Percentiles rank a stretch among this genome's conserved stretches.
Conservation (phyloP, 2,329 filamentous ascomycete species). For the Alternaria solani region DNA sequence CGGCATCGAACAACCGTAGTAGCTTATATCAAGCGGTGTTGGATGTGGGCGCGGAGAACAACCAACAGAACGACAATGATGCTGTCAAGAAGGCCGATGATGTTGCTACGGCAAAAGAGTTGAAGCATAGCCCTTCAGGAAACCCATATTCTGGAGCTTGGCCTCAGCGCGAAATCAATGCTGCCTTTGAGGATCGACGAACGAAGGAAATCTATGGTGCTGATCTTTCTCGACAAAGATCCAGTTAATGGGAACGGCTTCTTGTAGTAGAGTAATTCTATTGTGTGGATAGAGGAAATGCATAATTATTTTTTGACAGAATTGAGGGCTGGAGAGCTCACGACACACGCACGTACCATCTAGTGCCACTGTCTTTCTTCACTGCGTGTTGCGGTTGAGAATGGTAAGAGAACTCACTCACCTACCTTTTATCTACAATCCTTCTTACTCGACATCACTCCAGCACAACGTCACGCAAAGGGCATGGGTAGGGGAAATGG, state of each 20-base stretch:
- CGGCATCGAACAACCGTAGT: neutral
- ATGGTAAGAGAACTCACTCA: neutral
- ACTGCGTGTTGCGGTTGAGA: neutral
- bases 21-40: conserved; percentile 7
- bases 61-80: neutral
- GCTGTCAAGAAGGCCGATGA: neutral
- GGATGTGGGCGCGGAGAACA: neutral
- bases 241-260: neutral
- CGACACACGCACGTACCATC: too few species aligned
- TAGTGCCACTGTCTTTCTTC: neutral
- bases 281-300: neutral
- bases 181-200: neutral
- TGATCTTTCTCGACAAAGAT: neutral
- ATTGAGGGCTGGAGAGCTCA: neutral
- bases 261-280: neutral
- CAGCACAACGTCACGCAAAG: conserved; percentile 16
- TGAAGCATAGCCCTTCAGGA: neutral
- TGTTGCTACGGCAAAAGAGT: neutral
- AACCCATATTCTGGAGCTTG: conserved; percentile 3
- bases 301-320: neutral
- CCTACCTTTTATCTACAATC: neutral
- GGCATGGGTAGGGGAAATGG: conserved; percentile 61
- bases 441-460: conserved; percentile 10
- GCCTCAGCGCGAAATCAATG: neutral
- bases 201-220: neutral